These are phyloP conservation scores for Suillus alpinus DNA, from an alignment of 768 basidiomycete species.

Conservation along the genomic window DNA sequence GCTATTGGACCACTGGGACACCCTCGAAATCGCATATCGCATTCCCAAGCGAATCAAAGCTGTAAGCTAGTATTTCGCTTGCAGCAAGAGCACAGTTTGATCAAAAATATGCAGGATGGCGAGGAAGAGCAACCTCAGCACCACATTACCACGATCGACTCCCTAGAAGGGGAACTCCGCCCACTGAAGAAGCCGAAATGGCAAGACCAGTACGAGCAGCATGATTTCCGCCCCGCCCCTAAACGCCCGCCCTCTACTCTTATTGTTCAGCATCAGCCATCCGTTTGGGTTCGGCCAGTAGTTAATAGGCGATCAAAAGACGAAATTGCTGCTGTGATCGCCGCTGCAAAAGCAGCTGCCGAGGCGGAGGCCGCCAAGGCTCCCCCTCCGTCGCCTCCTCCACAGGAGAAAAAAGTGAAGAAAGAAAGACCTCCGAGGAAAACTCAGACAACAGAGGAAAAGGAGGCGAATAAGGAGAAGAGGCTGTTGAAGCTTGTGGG, in stretches of 20 bases:
- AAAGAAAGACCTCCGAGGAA: constrained; percentile 36
- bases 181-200: constrained; percentile 31
- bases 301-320: constrained; percentile 10
- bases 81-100: not conserved
- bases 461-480: constrained; percentile 77
- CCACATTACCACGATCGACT: constrained; percentile 16
- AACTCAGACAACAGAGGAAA: constrained; percentile 50
- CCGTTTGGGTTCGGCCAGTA: not conserved
- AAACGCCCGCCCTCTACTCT: not conserved
- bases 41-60: constrained; percentile 73
- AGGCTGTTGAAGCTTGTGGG: constrained; percentile 78
- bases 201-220: constrained; percentile 18
- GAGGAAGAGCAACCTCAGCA: constrained; percentile 23
- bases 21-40: constrained; percentile 73
- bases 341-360: constrained; percentile 29
- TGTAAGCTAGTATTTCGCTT: constrained; percentile 24
- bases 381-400: constrained; percentile 12
- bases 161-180: constrained; percentile 26
- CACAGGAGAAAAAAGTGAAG: constrained; percentile 20
- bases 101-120: constrained; percentile 22
- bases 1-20: constrained; percentile 81
- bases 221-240: constrained; percentile 10
- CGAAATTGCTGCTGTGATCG: constrained; percentile 40
- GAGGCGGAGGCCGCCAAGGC: constrained; percentile 13
- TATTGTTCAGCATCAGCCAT: not conserved